Evolutionary conservation across 805 yeast genomes (phyloP).

Genomic region (Candida tibetensis): DNA sequence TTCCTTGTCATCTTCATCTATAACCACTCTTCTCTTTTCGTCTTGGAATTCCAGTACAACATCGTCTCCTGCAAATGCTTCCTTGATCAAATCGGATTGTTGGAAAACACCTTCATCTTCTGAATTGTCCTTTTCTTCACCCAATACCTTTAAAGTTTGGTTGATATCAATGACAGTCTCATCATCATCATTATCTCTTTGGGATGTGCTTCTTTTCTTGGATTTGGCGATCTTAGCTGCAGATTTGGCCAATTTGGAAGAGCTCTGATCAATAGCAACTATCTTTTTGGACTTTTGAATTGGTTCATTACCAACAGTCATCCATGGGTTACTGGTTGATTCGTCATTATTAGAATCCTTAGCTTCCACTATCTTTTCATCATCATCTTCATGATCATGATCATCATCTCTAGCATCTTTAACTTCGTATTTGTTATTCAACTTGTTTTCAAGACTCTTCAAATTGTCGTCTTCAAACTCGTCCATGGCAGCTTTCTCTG

Average conservation of each 20-base stretch:
- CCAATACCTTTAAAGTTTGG: conserved; percentile 54
- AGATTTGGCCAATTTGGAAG: conserved; percentile 37
- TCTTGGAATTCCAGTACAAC: conserved; percentile 76
- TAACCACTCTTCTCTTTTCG: conserved; percentile 66
- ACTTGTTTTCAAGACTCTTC: conserved; percentile 42
- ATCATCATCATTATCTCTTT: conserved; percentile 35
- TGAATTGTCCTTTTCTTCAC: conserved; percentile 40
- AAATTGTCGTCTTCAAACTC: conserved; percentile 53
- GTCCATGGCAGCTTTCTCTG: conserved; percentile 33
- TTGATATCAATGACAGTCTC: conserved; percentile 47
- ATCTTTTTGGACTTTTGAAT: conserved; percentile 32
- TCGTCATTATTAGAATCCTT: conserved; percentile 17
- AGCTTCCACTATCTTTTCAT: conserved; percentile 4
- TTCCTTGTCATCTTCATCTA: conserved; percentile 83
- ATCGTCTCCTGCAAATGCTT: conserved; percentile 98
- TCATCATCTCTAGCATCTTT: conserved; percentile 28
- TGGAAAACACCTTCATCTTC: conserved; percentile 52
- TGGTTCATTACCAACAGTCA: conserved; percentile 17
- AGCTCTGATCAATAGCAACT: conserved; percentile 31
- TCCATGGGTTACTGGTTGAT: conserved; percentile 37
- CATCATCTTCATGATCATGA: conserved; percentile 10
- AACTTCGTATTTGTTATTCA: conserved; percentile 23
- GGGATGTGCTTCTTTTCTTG: conserved; percentile 32
- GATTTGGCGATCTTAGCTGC: conserved; percentile 39
- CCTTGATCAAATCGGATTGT: conserved; percentile 77